Conservation (phyloP, 805 yeast genomes). For the Cyberlindnera saturnus region DNA sequence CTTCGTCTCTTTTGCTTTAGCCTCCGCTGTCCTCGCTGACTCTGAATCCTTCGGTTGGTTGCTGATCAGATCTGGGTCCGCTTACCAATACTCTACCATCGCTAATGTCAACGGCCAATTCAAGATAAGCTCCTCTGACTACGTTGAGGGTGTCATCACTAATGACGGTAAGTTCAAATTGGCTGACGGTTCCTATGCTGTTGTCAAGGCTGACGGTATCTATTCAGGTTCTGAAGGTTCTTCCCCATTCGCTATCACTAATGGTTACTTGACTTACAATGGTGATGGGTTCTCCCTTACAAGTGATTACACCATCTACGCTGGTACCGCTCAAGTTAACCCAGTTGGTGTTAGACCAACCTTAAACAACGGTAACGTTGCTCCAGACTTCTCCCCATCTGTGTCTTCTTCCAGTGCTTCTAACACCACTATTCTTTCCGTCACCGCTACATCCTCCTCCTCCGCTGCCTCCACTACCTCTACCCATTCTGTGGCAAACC, state of each 20-base stretch:
- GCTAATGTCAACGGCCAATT: conserved; percentile 14
- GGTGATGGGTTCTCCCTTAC: conserved; percentile 35
- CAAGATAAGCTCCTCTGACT: conserved; percentile 11
- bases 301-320: conserved; percentile 13
- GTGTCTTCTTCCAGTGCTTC: conserved; percentile 12
- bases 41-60: conserved; percentile 30
- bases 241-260: conserved; percentile 33
- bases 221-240: conserved; percentile 27
- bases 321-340: conserved; percentile 9
- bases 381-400: conserved; percentile 21
- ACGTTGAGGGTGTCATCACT: conserved; percentile 20
- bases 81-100: conserved; percentile 27
- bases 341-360: conserved; percentile 18
- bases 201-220: conserved; percentile 21
- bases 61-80: conserved; percentile 31
- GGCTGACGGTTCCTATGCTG: conserved; percentile 25
- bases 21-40: conserved; percentile 29
- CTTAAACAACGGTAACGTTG: conserved; percentile 18
- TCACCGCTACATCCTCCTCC: conserved; percentile 5
- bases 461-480: conserved; percentile 4
- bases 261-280: conserved; percentile 31
- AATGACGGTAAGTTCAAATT: conserved; percentile 28
- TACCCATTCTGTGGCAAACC: conserved; percentile 5
- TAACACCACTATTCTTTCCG: conserved; percentile 4
- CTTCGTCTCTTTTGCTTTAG: conserved; percentile 23